phyloP scores from a whole-genome alignment of 2,329 filamentous ascomycete genomes.

The Aspergillus piperis region DNA sequence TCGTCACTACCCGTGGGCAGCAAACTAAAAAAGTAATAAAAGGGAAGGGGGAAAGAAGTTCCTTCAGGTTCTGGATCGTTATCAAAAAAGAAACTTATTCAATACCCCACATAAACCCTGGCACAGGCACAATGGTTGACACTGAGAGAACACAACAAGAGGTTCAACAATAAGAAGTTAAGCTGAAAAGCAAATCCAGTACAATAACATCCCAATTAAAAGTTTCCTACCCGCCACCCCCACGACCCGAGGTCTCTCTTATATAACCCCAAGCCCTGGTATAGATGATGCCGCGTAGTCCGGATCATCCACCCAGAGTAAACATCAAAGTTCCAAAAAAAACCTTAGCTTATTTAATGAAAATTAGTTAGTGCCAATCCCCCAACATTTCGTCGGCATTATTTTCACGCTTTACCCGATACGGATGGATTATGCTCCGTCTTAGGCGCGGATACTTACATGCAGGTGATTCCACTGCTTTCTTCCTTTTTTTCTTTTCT shows the following conservation, averaged over 20 bases:
- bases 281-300: constrained; percentile 49
- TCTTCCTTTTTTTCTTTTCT: background rate
- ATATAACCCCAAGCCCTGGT: constrained; percentile 24
- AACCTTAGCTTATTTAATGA: too few species aligned
- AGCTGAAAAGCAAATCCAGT: background rate
- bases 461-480: background rate
- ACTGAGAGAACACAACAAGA: background rate
- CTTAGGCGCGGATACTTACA: background rate
- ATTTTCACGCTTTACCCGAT: constrained; percentile 22
- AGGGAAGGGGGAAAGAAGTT: background rate
- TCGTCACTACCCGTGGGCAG: constrained; percentile 20
- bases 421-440: constrained; percentile 17
- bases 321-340: background rate
- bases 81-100: background rate
- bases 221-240: too few species aligned
- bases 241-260: background rate
- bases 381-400: constrained; percentile 13
- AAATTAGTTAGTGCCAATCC: background rate
- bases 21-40: background rate
- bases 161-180: background rate
- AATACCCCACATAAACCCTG: background rate
- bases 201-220: too few species aligned
- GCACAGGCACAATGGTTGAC: background rate
- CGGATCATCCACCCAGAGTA: constrained; percentile 33
- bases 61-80: background rate